phyloP scores from a whole-genome alignment of 139 green algal species.

The Spirogloea muscicola region DNA sequence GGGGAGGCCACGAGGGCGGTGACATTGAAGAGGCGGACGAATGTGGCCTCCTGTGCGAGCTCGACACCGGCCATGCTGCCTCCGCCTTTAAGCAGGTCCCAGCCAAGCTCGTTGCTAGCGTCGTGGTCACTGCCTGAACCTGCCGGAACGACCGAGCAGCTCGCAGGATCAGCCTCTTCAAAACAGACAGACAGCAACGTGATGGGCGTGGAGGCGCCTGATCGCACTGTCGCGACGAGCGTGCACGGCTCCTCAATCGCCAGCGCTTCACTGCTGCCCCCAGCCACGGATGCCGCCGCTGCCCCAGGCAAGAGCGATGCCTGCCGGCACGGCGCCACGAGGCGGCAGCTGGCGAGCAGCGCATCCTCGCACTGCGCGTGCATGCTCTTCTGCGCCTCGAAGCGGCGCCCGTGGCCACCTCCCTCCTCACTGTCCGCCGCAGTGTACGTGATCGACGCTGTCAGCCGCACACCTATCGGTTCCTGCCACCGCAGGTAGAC shows the following conservation, averaged over 20 bases:
- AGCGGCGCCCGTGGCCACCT: neutral
- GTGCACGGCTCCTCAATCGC: slow-evolving; percentile 5
- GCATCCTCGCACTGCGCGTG: slow-evolving; percentile 3
- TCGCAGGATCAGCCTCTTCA: slow-evolving; percentile 1
- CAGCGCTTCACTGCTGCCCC: neutral
- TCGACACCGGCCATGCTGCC: too few species aligned
- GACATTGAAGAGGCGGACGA: slow-evolving; percentile 15
- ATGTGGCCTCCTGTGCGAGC: slow-evolving; percentile 12
- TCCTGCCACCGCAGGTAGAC: too few species aligned
- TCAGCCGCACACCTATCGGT: too few species aligned
- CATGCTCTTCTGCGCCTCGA: slow-evolving; percentile 12
- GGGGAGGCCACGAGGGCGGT: neutral
- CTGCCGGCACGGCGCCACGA: slow-evolving; percentile 13
- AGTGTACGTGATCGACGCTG: too few species aligned
- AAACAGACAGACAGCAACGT: neutral
- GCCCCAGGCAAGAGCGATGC: slow-evolving; percentile 19
- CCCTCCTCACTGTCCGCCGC: too few species aligned
- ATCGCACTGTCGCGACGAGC: slow-evolving; percentile 2
- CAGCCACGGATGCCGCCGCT: neutral
- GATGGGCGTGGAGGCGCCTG: slow-evolving; percentile 2
- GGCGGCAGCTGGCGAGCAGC: neutral
- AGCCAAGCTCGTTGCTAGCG: too few species aligned
- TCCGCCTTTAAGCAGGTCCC: too few species aligned
- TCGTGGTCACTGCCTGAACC: too few species aligned
- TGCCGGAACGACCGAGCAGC: too few species aligned